Conservation (phyloP, 2,329 filamentous ascomycete species). For the Zarea fungicola region DNA sequence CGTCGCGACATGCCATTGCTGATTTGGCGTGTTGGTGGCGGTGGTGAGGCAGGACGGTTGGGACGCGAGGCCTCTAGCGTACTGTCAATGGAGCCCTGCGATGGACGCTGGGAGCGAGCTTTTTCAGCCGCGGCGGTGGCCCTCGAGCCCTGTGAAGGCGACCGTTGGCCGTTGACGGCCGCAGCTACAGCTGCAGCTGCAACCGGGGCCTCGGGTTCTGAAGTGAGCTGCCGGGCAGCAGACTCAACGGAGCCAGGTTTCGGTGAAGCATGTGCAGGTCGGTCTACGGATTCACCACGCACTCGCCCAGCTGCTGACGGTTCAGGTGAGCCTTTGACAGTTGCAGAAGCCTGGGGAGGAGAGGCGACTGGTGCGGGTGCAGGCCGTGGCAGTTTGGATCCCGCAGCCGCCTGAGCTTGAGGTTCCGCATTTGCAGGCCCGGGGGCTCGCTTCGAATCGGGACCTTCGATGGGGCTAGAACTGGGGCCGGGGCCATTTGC, state of each 20-base stretch:
- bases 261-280: conserved; percentile 24
- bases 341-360: conserved; percentile 49
- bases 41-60: conserved; percentile 50
- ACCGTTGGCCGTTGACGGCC: conserved; percentile 50
- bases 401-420: neutral
- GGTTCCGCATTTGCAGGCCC: conserved; percentile 5
- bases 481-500: conserved; percentile 16
- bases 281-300: conserved; percentile 47
- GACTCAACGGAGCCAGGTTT: neutral
- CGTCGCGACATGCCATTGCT: conserved; percentile 56
- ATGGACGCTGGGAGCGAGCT: conserved; percentile 36
- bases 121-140: conserved; percentile 27
- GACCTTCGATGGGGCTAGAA: neutral
- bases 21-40: conserved; percentile 50
- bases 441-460: conserved; percentile 4
- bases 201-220: conserved; percentile 2
- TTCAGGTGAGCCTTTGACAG: conserved; percentile 40
- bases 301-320: conserved; percentile 37
- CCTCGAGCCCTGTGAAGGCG: conserved; percentile 48
- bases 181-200: neutral
- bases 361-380: conserved; percentile 41
- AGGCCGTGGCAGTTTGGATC: conserved; percentile 31
- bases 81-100: conserved; percentile 61
- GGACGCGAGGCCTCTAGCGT: conserved; percentile 50
- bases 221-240: neutral